Evolutionary conservation across 1,284 basidiomycete genomes (phyloP), one percentile per base, ranked within the genome.

Genomic region (Sutorius eximius): DNA sequence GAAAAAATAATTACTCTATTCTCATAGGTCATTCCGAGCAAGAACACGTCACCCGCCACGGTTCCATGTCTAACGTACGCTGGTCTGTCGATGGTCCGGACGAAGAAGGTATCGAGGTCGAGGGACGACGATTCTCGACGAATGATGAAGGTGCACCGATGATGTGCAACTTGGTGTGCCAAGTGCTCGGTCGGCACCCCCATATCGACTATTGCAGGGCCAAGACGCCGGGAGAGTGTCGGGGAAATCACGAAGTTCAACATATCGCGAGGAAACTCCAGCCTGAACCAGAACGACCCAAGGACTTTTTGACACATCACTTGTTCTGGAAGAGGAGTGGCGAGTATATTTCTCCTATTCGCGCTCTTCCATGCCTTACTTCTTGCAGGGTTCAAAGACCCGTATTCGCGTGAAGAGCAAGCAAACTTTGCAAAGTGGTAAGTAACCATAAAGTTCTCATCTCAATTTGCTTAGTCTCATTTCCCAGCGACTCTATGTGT

Each of bases 91-190:
- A 83, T 44, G 78, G 76, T 0, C 71, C 73, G 3, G 77, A 82
- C 18, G 63, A 74, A 29, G 60, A 56, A 29, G 66, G 70, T 16
- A 56, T 84, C 3, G 83, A 85, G 56, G 65, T 85, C 3, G 73
- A 76, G 47, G 82, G 83, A 2, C 74, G 76, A 43, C 78, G 75
- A 45, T 86, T 81, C 61, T 80, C 74, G 0, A 63, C 79, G 0
- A 76, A 75, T 27, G 82, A 85, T 46, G 78, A 80, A 36, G 83
- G 84, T 16, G 82, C 81, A 1, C 84, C 85, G 0, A 83, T 85
- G 79, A 73, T 86, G 68, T 86, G 85, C 64, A 82, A 74, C 41
- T 64, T 85, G 15, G 69, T 83, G 53, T 77, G 68, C 59, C 52
- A 78, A 34, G 56, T 56, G 2, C 48, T 70, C 0, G 67, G 68